Percentiles rank a stretch among this genome's conserved stretches.
Evolutionary conservation across 2,329 filamentous ascomycete species (phyloP).

Genomic region (Fusarium proliferatum): DNA sequence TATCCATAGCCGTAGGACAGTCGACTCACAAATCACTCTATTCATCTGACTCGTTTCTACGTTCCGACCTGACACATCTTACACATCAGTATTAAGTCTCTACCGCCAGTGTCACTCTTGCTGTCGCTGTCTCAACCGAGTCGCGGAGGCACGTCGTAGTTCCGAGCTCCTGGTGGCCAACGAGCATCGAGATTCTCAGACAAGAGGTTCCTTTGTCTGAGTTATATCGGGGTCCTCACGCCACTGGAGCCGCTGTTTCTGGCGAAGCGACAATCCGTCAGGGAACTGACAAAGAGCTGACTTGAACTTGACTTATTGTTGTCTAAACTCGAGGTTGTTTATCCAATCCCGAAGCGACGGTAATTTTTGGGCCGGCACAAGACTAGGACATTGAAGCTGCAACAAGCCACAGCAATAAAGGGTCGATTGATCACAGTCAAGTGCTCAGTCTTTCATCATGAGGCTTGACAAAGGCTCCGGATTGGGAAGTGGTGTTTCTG

Average conservation of each 20-base stretch:
- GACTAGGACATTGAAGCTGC: constrained; percentile 5
- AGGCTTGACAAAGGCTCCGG: constrained; percentile 13
- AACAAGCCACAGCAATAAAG: constrained; percentile 25
- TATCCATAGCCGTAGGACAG: constrained; percentile 1
- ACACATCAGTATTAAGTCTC: constrained; percentile 18
- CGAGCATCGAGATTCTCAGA: constrained; percentile 31
- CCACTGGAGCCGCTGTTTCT: constrained; percentile 12
- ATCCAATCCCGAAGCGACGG: constrained; percentile 20
- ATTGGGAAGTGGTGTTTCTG: neutral
- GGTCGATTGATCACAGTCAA: constrained; percentile 3
- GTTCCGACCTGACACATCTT: constrained; percentile 20
- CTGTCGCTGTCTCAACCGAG: constrained; percentile 41
- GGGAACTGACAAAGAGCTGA: constrained; percentile 11
- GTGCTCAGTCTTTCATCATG: constrained; percentile 15
- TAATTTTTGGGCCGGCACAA: constrained; percentile 13
- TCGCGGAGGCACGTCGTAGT: constrained; percentile 31
- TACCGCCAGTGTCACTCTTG: constrained; percentile 3
- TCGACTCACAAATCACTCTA: constrained; percentile 28
- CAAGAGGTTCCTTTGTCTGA: constrained; percentile 26
- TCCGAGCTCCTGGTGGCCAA: constrained; percentile 27
- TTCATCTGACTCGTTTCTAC: constrained; percentile 16
- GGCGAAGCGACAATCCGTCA: constrained; percentile 16
- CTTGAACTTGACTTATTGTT: constrained; percentile 21
- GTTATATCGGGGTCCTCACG: constrained; percentile 10
- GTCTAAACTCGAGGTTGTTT: constrained; percentile 5